Evolutionary conservation across 257 asterid species (phyloP).

Genomic region (Primulina eburnea): DNA sequence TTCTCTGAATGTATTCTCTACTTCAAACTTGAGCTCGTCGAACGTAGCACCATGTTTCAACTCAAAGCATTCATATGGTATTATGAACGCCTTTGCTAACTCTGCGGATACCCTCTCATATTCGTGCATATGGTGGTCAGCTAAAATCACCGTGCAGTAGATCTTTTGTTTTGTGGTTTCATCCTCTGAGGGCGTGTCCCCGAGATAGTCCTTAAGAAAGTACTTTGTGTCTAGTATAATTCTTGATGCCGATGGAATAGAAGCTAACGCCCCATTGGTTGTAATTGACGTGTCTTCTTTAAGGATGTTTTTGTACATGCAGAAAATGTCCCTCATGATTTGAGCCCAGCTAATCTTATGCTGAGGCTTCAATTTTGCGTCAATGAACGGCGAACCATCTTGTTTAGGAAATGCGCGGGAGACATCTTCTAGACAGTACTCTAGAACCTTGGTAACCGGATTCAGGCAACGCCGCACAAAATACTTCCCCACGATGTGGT

Average conservation of each 20-base stretch:
- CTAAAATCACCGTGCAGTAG: conserved; percentile 41
- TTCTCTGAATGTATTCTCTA: conserved; percentile 57
- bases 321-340: conserved; percentile 63
- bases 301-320: conserved; percentile 45
- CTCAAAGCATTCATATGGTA: conserved; percentile 53
- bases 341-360: conserved; percentile 57
- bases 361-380: conserved; percentile 37
- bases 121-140: conserved; percentile 9
- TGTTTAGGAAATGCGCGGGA: conserved; percentile 51
- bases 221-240: conserved; percentile 68
- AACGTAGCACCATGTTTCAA: conserved; percentile 42
- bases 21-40: conserved; percentile 57
- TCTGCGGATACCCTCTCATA: no score
- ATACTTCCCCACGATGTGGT: conserved; percentile 86
- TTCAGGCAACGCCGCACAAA: conserved; percentile 78
- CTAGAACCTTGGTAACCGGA: conserved; percentile 87
- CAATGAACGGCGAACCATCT: conserved; percentile 31
- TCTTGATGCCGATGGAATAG: conserved; percentile 57
- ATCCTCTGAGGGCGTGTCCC: conserved; percentile 16
- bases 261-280: conserved; percentile 25
- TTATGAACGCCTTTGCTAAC: conserved; percentile 21
- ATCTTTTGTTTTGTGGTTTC: conserved; percentile 33
- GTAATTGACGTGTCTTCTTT: conserved; percentile 30
- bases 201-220: conserved; percentile 50
- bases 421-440: conserved; percentile 81